These are phyloP conservation scores for Cotoneaster glaucophyllus DNA, from an alignment of 306 rosid species.

Conservation along the genomic window DNA sequence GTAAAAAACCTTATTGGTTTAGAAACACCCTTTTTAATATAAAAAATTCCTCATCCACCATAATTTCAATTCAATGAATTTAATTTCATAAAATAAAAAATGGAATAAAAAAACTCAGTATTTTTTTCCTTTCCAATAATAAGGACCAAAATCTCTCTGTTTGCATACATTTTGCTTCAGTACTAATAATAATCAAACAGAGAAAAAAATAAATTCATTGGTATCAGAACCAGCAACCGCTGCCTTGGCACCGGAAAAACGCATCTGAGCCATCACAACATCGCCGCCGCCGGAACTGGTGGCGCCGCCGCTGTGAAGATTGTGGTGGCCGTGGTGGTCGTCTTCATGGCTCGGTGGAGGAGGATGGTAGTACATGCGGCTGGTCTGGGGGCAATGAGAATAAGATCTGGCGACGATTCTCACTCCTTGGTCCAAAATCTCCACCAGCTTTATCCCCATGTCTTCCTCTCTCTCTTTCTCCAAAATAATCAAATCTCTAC, in stretches of 20 bases:
- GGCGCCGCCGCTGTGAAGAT: constrained; percentile 2
- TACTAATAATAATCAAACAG: constrained; percentile 19
- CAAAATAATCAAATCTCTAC: background rate
- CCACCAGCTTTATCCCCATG: constrained; percentile 52
- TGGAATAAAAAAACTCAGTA: background rate
- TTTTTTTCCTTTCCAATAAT: background rate
- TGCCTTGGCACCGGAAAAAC: constrained; percentile 20
- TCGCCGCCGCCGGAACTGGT: background rate
- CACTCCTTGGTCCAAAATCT: constrained; percentile 48
- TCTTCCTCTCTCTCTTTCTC: background rate
- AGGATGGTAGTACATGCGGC: constrained; percentile 66
- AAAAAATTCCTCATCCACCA: background rate
- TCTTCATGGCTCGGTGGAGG: constrained; percentile 27
- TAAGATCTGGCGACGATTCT: constrained; percentile 47
- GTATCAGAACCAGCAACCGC: constrained; percentile 1
- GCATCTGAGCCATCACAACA: constrained; percentile 2
- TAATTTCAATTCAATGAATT: background rate
- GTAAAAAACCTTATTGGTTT: too few relatives aligned
- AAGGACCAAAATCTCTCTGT: background rate
- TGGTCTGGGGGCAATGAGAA: constrained; percentile 63
- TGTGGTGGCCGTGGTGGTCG: background rate
- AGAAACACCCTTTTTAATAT: too few relatives aligned
- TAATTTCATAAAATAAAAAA: background rate
- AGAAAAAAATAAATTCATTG: constrained; percentile 47
- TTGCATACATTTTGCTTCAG: background rate